Evolutionary conservation across 208 protist genomes (phyloP), one percentile per base, ranked within the genome.

Genomic region (Tritrichomonas foetus): DNA sequence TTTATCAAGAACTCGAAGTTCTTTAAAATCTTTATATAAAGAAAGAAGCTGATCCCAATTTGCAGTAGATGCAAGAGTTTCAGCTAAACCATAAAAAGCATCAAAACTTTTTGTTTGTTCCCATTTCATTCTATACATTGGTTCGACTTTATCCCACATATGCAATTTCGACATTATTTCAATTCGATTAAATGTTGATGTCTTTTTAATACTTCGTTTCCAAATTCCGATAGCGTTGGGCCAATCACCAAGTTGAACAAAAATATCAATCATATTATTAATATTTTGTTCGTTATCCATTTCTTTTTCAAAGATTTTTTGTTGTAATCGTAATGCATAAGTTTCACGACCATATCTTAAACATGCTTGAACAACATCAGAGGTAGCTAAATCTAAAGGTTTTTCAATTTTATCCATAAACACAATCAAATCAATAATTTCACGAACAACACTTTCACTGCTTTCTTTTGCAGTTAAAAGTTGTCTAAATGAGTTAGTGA

Each of bases 61-160:
- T 1, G 47, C 47, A 22, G 44, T 89, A 39, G 41, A 27, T 57
- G 78, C 41, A 5, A 89, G 30, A 16, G 41, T 33, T 50, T 89
- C 47, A 3, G 44, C 78, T 47, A 89, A 50, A 3, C 41, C 41
- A 3, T 27, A 5, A 49, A 89, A 57, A 57, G 78, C 33, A 39
- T 27, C 27, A 20, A 49, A 89, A 53, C 27, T 57, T n/a, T 89
- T 47, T n/a, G 11, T 27, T 14, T 47, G 1, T 57, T 89, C 41
- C 14, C 33, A 89, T 39, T 39, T 25, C 3, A 57, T 33, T n/a
- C 41, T n/a, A 49, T 61, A 89, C 22, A 89, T 57, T 22, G 78
- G 47, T 53, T 53, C 47, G 39, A 89, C 78, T 89, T 47, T 89
- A 57, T 89, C 78, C 78, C 78, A 89, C 14, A 89, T 57, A n/a